These are phyloP conservation scores for Coniella vitis DNA, from an alignment of 2,329 filamentous ascomycete species.

Conservation along the genomic window DNA sequence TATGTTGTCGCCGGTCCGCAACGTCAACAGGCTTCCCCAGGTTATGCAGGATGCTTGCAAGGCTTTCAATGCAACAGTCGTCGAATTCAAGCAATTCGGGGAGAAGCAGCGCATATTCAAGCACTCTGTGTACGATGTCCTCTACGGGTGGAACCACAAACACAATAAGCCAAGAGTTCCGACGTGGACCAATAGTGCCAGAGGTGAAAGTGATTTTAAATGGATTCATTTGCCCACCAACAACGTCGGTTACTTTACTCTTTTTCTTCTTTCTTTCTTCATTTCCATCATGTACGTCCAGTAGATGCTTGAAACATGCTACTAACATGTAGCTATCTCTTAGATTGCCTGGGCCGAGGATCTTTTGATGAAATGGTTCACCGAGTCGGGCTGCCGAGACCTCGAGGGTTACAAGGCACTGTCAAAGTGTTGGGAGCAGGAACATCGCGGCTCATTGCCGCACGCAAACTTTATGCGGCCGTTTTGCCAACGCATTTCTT, in stretches of 20 bases:
- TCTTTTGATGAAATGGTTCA: constrained; percentile 56
- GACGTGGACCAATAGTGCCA: constrained; percentile 35
- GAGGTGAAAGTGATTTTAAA: constrained; percentile 36
- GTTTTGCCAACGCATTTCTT: constrained; percentile 44
- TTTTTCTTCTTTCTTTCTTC: constrained; percentile 18
- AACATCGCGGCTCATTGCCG: constrained; percentile 50
- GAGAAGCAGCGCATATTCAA: constrained; percentile 37
- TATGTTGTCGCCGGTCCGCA: constrained; percentile 29
- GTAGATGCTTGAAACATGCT: not conserved
- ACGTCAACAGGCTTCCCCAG: constrained; percentile 27
- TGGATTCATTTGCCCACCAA: constrained; percentile 50
- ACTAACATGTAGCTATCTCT: not conserved
- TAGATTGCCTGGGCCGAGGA: constrained; percentile 54
- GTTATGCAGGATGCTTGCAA: constrained; percentile 38
- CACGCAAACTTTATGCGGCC: constrained; percentile 60
- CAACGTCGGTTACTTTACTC: constrained; percentile 35
- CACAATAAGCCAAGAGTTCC: constrained; percentile 39
- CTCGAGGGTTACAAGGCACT: constrained; percentile 57
- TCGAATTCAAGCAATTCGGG: constrained; percentile 41
- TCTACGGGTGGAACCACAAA: constrained; percentile 43
- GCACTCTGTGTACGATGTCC: constrained; percentile 40
- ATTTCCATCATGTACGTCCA: no score
- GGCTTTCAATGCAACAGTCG: constrained; percentile 44
- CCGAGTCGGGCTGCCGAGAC: constrained; percentile 55
- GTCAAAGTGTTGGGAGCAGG: constrained; percentile 54